Evolutionary conservation across 371 early-diverging fungal species (phyloP), one percentile per base, ranked within the genome.

Genomic region (Mucor plumbeus): DNA sequence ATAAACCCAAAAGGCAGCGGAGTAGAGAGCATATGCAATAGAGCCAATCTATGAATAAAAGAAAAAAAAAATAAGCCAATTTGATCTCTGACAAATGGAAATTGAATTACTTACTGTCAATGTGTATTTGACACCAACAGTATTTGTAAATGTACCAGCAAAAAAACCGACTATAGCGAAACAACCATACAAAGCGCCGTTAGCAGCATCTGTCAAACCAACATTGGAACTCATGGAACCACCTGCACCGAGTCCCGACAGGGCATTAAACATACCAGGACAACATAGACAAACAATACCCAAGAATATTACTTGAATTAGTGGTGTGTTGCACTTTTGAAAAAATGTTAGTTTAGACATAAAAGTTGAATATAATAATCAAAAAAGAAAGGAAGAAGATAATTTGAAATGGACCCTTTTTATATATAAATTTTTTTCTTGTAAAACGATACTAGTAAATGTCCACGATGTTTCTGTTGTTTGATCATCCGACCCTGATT

Each of bases 281-380:
- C 91, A 91, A 57, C 89, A 87, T 65, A 92, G 86, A 71, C 92
- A 91, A 59, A 93, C 90, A 34, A 93, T 72, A 7, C 92, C 91
- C 7, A 93, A 76, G 11, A 92, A 73, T 17, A 89, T 66, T 31
- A 93, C 82, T 69, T 93, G 93, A 38, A 83, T 76, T 65, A 90
- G 61, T 0, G 91, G 87, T 14, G 85, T 85, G 64, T 70, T 68
- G 19, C 60, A 63, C 39, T 35, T 36, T 53, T 41, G 31, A 33
- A 58, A 31, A 21, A 55, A 50, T 43, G 40, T 40, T 15, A 57
- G 11, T 55, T 48, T 17, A 55, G 56, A 48, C 57, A 64, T 55
- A 47, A 26, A 26, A 26, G 26, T 1, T 26, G 26, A 26, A 26
- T 26, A 26, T 26, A 26, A 26, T 26, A 26, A 26, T 26, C 44